Evolutionary conservation across 148 eudicot genomes (phyloP), one percentile per base, ranked within the genome.

Genomic region (Camellia lanceoleosa): DNA sequence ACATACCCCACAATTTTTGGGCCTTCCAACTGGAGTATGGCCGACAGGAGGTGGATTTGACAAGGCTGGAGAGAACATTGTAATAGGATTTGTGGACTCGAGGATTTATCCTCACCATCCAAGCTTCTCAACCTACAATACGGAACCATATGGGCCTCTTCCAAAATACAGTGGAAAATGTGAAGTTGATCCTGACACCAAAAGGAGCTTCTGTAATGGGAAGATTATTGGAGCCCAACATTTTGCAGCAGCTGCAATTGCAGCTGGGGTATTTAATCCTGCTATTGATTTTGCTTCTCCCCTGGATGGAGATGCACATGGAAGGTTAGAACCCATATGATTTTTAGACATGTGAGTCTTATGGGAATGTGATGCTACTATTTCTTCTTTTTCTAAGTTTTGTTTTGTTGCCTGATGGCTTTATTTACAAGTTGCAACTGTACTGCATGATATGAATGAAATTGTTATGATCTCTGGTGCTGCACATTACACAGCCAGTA

Each of bases 11-110:
- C 86, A 93, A 77, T 96, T 96, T 84, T 75, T 96, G 87, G 99
- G 99, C 68, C 95, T 96, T 80, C 99, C 99, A 54, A 96, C 99
- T 59, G 97, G 94, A 80, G 99, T 93, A 52, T 96, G 99, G 99
- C 99, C 98, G 1, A 92, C 97, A 67, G 97, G 95, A 74, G 99
- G 98, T 65, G 99, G 99, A 19, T 90, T 87, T 71, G 94, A 89
- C 58, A 89, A 86, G 80, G 98, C 98, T 11, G 99, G 99, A 81
- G 98, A 96, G 80, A 92, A 88, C 85, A 89, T 96, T 82, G 94
- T 96, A 38, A 96, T 96, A 19, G 99, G 97, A 41, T 93, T 96
- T 86, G 86, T 96, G 55, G 99, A 96, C 82, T 93, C 99, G 7
- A 98, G 99, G 43, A 96, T 96, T 70, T 89, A 81, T 83, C 94